Evolutionary conservation across 2,329 filamentous ascomycete genomes (phyloP).

Genomic region (Harringtonia lauricola): DNA sequence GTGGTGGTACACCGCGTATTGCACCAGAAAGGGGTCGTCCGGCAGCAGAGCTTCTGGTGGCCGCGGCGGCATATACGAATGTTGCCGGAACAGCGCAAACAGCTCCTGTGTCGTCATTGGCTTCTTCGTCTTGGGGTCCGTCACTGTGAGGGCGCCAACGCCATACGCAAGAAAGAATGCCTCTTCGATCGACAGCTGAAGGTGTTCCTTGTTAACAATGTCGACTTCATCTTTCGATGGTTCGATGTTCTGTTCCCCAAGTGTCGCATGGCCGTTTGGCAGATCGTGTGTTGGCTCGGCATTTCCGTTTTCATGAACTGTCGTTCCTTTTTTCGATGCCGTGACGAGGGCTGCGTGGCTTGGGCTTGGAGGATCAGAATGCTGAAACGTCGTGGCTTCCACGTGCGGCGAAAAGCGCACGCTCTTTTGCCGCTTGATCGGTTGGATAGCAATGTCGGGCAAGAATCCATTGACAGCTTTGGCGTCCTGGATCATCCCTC

Average conservation of each 20-base stretch:
- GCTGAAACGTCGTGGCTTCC: conserved; percentile 49
- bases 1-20: conserved; percentile 89
- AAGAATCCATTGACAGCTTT: too few species aligned
- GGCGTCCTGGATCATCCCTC: too few species aligned
- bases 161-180: conserved; percentile 82
- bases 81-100: conserved; percentile 54
- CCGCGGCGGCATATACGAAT: conserved; percentile 58
- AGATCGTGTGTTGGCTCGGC: not conserved
- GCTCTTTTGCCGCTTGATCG: conserved; percentile 42
- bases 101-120: conserved; percentile 44
- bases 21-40: conserved; percentile 75
- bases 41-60: conserved; percentile 27
- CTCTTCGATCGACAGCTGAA: conserved; percentile 86
- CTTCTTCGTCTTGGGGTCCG: conserved; percentile 32
- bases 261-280: not conserved
- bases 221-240: not conserved
- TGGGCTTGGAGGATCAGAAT: conserved; percentile 39
- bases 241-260: not conserved
- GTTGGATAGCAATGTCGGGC: too few species aligned
- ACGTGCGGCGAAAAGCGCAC: conserved; percentile 61
- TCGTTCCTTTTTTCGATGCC: conserved; percentile 1
- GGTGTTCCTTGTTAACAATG: conserved; percentile 57
- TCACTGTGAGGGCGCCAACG: conserved; percentile 61
- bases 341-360: conserved; percentile 9
- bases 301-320: not conserved